Base-by-base conservation (phyloP, 2,329 filamentous ascomycete species). In the Apiospora saccharicola region DNA sequence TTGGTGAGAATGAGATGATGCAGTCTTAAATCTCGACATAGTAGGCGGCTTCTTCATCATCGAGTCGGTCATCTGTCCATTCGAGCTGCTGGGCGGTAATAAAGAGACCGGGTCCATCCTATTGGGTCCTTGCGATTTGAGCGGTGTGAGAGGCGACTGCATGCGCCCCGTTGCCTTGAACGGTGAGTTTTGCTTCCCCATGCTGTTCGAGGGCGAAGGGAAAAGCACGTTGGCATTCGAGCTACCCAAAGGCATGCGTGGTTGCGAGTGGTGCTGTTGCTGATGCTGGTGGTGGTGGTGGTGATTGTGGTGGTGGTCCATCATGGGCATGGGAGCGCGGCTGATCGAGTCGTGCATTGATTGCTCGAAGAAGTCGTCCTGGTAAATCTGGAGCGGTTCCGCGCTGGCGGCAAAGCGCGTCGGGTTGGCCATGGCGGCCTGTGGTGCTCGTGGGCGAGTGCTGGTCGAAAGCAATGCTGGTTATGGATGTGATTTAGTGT, bases 151-250 rank as follows among this genome's bases (percentile, higher is more conserved):
- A 51, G 87, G 91, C 67, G 91, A 90, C 74, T 89, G 88, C 72
- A 86, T 88, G 57, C 85, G 85, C 76, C 86, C 85, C 71, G 83
- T 82, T 46, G 87, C 83, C 83, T 96, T 97, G 78, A 88, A 89
- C 14, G 93, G 94, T 71, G 94, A 97, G 72, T 87, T 87, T 78
- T 85, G 87, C 78, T 87, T 83, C 77, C 85, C 81, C 73, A 86
- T 82, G 73, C 86, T 81, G 76, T 85, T 81, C 74, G 89, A 16
- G 26, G 68, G 86, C 34, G 93, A 92, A 76, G 92, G 90, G 77
- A 96, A 87, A 71, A 91, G 84, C 77, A 92, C 87, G 82, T 93
- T 93, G 74, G 87, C 85, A 82, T 87, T 88, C 76, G 87, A 83
- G 76, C 87, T 83, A 75, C 78, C 84, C 76, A 84, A 82, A 14